phyloP scores from a whole-genome alignment of 768 basidiomycete genomes.

The Psilocybe azurescens region DNA sequence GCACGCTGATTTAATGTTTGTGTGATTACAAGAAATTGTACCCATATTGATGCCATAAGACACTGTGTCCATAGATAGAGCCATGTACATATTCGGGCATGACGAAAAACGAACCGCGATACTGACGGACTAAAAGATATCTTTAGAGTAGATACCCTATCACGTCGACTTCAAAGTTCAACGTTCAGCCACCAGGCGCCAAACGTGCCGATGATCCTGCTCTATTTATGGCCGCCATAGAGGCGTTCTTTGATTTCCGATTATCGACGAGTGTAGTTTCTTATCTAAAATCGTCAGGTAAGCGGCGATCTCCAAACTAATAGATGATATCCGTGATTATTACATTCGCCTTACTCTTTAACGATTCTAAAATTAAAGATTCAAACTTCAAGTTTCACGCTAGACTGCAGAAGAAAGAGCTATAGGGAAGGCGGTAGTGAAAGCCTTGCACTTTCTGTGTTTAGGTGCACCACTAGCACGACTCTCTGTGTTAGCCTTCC shows the following conservation, averaged over 20 bases:
- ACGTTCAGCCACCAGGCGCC: constrained; percentile 27
- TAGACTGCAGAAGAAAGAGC: constrained; percentile 46
- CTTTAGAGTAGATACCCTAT: too few species aligned
- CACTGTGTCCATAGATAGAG: too few species aligned
- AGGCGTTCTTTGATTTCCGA: constrained; percentile 69
- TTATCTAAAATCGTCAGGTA: constrained; percentile 72
- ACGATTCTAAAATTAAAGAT: constrained; percentile 75
- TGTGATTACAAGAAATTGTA: too few species aligned
- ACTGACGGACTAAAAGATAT: too few species aligned
- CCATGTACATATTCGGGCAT: too few species aligned
- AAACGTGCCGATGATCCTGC: constrained; percentile 38
- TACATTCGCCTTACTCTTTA: constrained; percentile 69
- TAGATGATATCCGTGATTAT: constrained; percentile 82
- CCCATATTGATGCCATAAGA: too few species aligned
- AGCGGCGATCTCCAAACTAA: constrained; percentile 61
- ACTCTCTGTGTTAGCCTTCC: constrained; percentile 19
- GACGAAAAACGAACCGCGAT: too few species aligned
- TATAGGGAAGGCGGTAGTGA: constrained; percentile 35
- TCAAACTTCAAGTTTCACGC: constrained; percentile 45
- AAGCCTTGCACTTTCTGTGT: constrained; percentile 66
- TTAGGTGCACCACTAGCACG: constrained; percentile 32
- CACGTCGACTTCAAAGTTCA: neutral
- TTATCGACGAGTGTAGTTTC: constrained; percentile 72
- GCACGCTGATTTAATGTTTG: too few species aligned
- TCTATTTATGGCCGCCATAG: constrained; percentile 61